Conservation (phyloP, 1,284 basidiomycete species). For the Fistulinella cinereoalba region DNA sequence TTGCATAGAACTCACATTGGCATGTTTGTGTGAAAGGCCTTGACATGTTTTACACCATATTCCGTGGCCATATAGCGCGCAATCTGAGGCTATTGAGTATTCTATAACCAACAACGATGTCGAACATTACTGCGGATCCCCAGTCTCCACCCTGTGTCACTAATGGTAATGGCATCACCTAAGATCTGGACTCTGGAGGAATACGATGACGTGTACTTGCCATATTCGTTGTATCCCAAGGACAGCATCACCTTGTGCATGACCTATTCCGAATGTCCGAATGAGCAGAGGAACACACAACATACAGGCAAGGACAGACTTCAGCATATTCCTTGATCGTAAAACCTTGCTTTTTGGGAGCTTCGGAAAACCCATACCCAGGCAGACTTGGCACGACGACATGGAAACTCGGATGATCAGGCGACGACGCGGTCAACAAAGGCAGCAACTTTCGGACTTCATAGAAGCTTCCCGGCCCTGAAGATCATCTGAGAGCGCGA, state of each 20-base stretch:
- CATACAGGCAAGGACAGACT: constrained; percentile 19
- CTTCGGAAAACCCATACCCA: constrained; percentile 53
- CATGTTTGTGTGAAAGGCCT: constrained; percentile 48
- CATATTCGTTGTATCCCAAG: constrained; percentile 52
- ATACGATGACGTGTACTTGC: constrained; percentile 29
- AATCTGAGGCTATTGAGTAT: constrained; percentile 31
- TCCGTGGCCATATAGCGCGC: constrained; percentile 37
- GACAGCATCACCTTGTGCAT: constrained; percentile 51
- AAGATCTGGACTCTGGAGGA: background rate
- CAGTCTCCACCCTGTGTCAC: constrained; percentile 58
- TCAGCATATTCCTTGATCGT: constrained; percentile 38
- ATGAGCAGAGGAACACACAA: background rate
- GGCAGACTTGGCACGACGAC: constrained; percentile 53
- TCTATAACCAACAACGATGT: background rate
- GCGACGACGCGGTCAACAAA: constrained; percentile 39
- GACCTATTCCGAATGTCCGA: constrained; percentile 3
- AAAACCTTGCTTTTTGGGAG: constrained; percentile 36
- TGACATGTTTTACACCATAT: constrained; percentile 42
- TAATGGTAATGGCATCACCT: constrained; percentile 19
- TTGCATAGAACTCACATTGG: constrained; percentile 29
- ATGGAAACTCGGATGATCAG: constrained; percentile 53
- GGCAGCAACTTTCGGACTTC: constrained; percentile 56
- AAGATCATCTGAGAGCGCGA: background rate
- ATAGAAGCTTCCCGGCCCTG: constrained; percentile 60
- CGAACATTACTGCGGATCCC: constrained; percentile 39